Evolutionary conservation across 768 basidiomycete species (phyloP), one percentile per base, ranked within the genome.

Genomic region (Rhodotorula graminis): DNA sequence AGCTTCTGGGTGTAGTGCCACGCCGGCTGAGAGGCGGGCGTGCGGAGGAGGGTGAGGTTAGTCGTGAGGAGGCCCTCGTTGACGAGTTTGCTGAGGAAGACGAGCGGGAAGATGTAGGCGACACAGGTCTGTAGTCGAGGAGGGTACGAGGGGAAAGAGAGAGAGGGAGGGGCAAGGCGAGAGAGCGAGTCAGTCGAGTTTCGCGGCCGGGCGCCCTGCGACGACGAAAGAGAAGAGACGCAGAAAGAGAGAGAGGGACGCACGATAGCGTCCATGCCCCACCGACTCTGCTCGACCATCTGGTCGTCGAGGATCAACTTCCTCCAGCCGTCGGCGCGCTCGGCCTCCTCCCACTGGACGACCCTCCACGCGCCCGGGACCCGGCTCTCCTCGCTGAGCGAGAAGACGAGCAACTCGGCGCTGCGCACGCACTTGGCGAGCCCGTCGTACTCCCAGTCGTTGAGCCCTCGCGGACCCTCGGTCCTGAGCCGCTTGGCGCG

Each of bases 311-410:
- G 63, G 3, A 71, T 50, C 21, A 76, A 50, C 69, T 70, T 73
- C 49, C 75, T 61, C 59, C 61, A 76, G 14, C 75, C 75, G 44
- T 76, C 72, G 2, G 31, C 29, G 49, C 72, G 61, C 69, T 73
- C 71, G 16, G 75, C 75, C 60, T 76, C 75, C 42, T 68, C 75
- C 75, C 75, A 76, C 66, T 76, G 71, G 23, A 71, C 66, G 42
- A 42, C 31, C 56, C 75, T 67, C 75, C 75, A 76, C 46, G 62
- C 69, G 37, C 71, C 75, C 10, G 65, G 65, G 3, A 67, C 57
- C 23, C 75, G 33, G 29, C 65, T 68, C 69, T 76, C 75, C 61
- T 73, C 75, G 18, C 59, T 53, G 27, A 76, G 57, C 23, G 64
- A 40, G 44, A 76, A 76, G 16, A 76, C 58, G 58, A 76, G 65